These are phyloP conservation scores for Geosmithia putterillii DNA, from an alignment of 2,329 filamentous ascomycete genomes.

Conservation along the genomic window DNA sequence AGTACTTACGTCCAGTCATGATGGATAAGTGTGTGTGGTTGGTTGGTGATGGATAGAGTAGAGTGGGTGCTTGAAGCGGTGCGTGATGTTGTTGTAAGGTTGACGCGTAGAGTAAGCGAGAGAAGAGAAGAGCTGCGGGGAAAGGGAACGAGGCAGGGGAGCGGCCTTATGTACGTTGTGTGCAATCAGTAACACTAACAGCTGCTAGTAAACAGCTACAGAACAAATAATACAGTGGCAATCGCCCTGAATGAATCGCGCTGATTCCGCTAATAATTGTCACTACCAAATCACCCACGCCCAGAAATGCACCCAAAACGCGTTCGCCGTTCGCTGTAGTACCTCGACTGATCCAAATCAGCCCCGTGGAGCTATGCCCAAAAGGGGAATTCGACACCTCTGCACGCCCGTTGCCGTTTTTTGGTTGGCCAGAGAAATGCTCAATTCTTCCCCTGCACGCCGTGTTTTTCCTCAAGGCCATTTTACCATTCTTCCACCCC, in stretches of 20 bases:
- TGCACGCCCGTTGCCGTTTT: no score
- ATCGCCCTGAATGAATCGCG: no score
- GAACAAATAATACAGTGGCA: no score
- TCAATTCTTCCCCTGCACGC: not conserved
- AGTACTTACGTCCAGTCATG: slow-evolving; percentile 62
- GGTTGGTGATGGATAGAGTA: slow-evolving; percentile 28
- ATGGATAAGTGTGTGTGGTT: not conserved
- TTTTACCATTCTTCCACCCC: not conserved
- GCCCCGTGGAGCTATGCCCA: no score
- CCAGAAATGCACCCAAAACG: no score
- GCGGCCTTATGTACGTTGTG: not conserved
- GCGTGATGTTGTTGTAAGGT: slow-evolving; percentile 13
- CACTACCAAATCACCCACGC: no score
- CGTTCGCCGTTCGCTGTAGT: no score
- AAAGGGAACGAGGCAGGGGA: slow-evolving; percentile 18
- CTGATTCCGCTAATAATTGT: no score
- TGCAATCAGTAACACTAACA: slow-evolving; percentile 35
- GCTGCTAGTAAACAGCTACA: slow-evolving; percentile 22
- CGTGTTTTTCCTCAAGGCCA: not conserved
- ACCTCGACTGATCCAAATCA: no score
- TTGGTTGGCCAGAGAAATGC: not conserved
- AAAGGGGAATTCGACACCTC: no score
- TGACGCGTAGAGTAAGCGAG: slow-evolving; percentile 9
- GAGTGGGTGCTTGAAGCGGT: slow-evolving; percentile 11
- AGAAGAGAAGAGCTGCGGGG: slow-evolving; percentile 10